Base-by-base conservation (phyloP, 352 stramenopile genomes). In the Sclerospora graminicola region DNA sequence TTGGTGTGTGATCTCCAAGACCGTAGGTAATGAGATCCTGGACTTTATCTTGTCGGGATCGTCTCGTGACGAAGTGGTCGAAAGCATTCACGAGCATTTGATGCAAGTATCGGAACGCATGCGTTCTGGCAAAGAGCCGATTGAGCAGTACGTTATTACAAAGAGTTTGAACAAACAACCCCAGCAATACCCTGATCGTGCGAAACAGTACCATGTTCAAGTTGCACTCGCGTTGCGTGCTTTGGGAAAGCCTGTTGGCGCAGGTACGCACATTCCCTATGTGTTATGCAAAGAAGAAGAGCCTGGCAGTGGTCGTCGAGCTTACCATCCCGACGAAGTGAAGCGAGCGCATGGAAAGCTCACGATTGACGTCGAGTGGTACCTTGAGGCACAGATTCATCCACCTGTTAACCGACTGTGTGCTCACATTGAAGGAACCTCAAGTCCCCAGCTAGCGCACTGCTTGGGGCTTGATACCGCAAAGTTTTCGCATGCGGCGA, bases 161-260 rank as follows among this genome's bases (percentile, higher is more conserved):
- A 99, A 99, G 72, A 97, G 94, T 23, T 72, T 99, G 16, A 99
- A 98, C 82, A 99, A 99, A 57, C 85, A 95, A 47, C 95, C 96
- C 5, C 95, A 98, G 57, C 91, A 99, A 48, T 97, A 98, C 51
- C 93, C 95, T 4, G 95, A 99, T 78, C 82, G 77, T 14, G 97
- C 97, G 41, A 93, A 91, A 47, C 89, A 98, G 57, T 85, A 88
- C 47, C 97, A 99, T 63, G 84, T 99, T 2, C 87, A 98, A 65
- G 97, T 99, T 7, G 97, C 97, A 2, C 78, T 98, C 37, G 87
- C 82, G 35, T 90, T 99, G 71, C 67, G 97, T 42, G 84, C 82
- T 26, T 75, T 95, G 32, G 95, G 97, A 47, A 96, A 97, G 52
- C 84, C 87, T 0, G 93, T 99, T 32, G 97, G 96, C 46, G 94